Evolutionary conservation across 345 rosid species (phyloP).

Genomic region (Populus ilicifolia): DNA sequence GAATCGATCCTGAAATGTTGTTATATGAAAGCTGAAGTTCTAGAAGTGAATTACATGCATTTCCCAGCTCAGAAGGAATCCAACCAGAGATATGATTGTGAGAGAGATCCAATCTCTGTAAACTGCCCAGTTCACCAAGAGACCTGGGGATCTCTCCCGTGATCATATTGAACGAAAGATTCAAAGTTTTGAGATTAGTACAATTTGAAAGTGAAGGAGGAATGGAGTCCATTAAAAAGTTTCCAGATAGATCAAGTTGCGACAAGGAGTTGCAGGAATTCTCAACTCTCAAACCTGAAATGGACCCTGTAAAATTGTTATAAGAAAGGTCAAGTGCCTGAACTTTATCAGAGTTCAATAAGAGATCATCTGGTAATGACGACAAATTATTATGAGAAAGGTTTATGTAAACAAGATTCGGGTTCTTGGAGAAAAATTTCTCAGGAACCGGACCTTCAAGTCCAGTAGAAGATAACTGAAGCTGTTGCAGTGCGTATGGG

Average conservation of each 20-base stretch:
- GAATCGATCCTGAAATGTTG: constrained; percentile 77
- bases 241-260: constrained; percentile 65
- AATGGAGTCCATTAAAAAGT: constrained; percentile 48
- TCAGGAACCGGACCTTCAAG: constrained; percentile 64
- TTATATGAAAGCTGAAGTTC: constrained; percentile 61
- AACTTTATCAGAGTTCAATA: constrained; percentile 49
- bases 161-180: constrained; percentile 55
- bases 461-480: constrained; percentile 59
- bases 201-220: constrained; percentile 71
- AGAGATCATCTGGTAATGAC: constrained; percentile 51
- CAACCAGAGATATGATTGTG: constrained; percentile 71
- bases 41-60: constrained; percentile 54
- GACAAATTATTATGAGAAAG: constrained; percentile 67
- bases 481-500: constrained; percentile 58
- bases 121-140: constrained; percentile 45
- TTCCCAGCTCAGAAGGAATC: constrained; percentile 79
- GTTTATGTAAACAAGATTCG: constrained; percentile 50
- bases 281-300: constrained; percentile 52
- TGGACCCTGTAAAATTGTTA: constrained; percentile 84
- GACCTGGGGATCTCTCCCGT: constrained; percentile 65
- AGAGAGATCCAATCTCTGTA: constrained; percentile 75
- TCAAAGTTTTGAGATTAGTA: constrained; percentile 63
- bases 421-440: constrained; percentile 48
- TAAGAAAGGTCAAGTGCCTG: constrained; percentile 70
- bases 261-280: constrained; percentile 60